These are phyloP conservation scores for Tolypocladium pustulatum DNA, from an alignment of 2,329 filamentous ascomycete species.

Conservation along the genomic window DNA sequence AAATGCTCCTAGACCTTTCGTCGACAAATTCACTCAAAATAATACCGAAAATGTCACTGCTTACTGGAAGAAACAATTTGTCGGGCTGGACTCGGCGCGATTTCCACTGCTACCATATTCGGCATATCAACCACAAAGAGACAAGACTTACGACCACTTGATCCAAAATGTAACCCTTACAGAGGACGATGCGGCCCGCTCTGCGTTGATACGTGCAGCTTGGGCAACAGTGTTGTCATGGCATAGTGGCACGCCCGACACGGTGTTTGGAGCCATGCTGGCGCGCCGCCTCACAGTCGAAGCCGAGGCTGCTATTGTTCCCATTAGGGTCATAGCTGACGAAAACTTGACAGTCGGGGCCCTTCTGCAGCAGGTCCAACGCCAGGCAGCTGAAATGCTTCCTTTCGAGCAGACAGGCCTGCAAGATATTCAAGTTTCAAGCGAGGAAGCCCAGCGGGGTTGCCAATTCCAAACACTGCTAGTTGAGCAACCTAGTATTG, in stretches of 20 bases:
- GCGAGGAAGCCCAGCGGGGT: not conserved
- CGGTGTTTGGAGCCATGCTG: not conserved
- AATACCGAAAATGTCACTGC: not conserved
- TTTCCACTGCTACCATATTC: not conserved
- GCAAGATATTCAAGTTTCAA: conserved; percentile 1
- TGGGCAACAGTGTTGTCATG: not conserved
- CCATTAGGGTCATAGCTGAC: not conserved
- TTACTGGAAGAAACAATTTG: not conserved
- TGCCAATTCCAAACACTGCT: conserved; percentile 8
- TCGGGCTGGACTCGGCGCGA: not conserved
- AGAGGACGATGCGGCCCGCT: not conserved
- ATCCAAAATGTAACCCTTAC: not conserved
- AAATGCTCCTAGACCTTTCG: not conserved
- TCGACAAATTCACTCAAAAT: not conserved
- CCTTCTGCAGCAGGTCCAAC: conserved; percentile 20
- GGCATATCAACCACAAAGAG: not conserved
- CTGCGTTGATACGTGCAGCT: not conserved
- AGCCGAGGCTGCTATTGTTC: not conserved
- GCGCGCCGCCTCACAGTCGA: not conserved
- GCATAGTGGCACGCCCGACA: not conserved
- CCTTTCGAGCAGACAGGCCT: conserved; percentile 6
- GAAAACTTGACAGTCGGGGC: not conserved
- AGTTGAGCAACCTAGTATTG: conserved; percentile 4
- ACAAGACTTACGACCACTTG: not conserved
- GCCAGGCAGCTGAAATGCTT: conserved; percentile 3